These are phyloP conservation scores for Coprinopsis cinerea DNA, from an alignment of 768 basidiomycete genomes.

Conservation along the genomic window DNA sequence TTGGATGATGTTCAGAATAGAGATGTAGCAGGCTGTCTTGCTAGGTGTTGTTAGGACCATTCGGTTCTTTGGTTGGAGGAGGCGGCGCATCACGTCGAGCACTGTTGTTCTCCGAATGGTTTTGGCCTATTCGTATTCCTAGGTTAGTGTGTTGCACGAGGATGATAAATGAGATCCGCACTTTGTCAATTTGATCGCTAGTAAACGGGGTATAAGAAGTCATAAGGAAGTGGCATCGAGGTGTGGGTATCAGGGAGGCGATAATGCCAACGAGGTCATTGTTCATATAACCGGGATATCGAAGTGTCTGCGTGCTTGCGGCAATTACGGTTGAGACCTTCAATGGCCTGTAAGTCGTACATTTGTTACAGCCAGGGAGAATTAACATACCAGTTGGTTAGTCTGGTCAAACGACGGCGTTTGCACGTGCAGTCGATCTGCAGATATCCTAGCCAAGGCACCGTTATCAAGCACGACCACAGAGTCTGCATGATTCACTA, in stretches of 20 bases:
- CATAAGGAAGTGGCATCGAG: slow-evolving; percentile 97
- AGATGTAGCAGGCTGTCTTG: slow-evolving; percentile 93
- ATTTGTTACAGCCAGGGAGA: not conserved
- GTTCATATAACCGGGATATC: slow-evolving; percentile 99
- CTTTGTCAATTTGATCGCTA: slow-evolving; percentile 94
- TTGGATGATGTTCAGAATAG: slow-evolving; percentile 96
- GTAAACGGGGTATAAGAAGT: slow-evolving; percentile 99
- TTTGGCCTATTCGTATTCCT: slow-evolving; percentile 61
- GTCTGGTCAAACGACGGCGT: slow-evolving; percentile 89
- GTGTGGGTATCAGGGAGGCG: slow-evolving; percentile 94
- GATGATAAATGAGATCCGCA: slow-evolving; percentile 24
- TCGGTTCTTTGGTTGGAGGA: slow-evolving; percentile 96
- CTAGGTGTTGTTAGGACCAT: slow-evolving; percentile 94
- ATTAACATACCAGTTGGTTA: slow-evolving; percentile 68
- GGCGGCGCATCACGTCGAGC: slow-evolving; percentile 95
- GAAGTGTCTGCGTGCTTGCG: slow-evolving; percentile 91
- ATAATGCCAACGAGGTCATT: slow-evolving; percentile 97
- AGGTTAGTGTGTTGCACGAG: not conserved
- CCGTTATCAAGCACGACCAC: slow-evolving; percentile 98
- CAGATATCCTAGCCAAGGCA: slow-evolving; percentile 87
- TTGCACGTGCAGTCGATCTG: slow-evolving; percentile 84
- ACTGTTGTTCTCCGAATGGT: slow-evolving; percentile 95
- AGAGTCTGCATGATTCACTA: slow-evolving; percentile 94
- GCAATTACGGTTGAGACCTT: slow-evolving; percentile 98
- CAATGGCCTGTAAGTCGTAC: no score